Evolutionary conservation across 2,329 filamentous ascomycete genomes (phyloP).

Genomic region (Cordyceps cicadae): DNA sequence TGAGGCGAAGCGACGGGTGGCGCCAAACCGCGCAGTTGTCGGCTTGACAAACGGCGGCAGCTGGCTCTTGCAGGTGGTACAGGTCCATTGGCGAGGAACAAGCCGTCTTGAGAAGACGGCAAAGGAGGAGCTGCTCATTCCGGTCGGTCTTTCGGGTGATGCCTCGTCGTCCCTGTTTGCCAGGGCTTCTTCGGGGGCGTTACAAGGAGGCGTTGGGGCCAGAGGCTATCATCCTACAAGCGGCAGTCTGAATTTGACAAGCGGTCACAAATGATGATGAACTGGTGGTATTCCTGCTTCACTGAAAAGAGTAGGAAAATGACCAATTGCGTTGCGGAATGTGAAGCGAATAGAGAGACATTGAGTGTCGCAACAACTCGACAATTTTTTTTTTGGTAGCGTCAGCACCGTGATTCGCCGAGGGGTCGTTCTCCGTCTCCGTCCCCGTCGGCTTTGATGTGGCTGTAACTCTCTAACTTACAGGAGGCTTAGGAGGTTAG

Average conservation of each 20-base stretch:
- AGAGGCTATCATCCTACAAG: conserved; percentile 7
- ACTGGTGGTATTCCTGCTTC: background rate
- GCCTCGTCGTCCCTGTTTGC: background rate
- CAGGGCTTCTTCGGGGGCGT: background rate
- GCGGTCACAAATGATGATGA: background rate
- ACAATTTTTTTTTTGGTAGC: conserved; percentile 12
- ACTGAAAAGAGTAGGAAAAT: background rate
- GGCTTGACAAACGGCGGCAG: conserved; percentile 22
- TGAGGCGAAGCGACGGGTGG: conserved; percentile 24
- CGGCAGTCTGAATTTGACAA: background rate
- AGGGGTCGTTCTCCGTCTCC: conserved; percentile 9
- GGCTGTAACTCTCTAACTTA: too few species aligned
- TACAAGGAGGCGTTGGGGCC: background rate
- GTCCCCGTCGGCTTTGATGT: conserved; percentile 4
- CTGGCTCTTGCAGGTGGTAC: conserved; percentile 37
- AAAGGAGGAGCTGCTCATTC: conserved; percentile 36
- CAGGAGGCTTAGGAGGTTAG: too few species aligned
- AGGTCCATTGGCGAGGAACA: conserved; percentile 36
- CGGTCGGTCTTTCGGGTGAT: conserved; percentile 10
- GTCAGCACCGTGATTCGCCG: conserved; percentile 16
- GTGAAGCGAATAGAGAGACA: background rate
- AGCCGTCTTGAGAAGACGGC: conserved; percentile 31
- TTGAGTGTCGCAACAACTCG: conserved; percentile 9
- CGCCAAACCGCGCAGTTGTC: conserved; percentile 18
- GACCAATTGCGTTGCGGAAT: background rate